Conservation (phyloP, 2,329 filamentous ascomycete species). For the Neonectria sp. region DNA sequence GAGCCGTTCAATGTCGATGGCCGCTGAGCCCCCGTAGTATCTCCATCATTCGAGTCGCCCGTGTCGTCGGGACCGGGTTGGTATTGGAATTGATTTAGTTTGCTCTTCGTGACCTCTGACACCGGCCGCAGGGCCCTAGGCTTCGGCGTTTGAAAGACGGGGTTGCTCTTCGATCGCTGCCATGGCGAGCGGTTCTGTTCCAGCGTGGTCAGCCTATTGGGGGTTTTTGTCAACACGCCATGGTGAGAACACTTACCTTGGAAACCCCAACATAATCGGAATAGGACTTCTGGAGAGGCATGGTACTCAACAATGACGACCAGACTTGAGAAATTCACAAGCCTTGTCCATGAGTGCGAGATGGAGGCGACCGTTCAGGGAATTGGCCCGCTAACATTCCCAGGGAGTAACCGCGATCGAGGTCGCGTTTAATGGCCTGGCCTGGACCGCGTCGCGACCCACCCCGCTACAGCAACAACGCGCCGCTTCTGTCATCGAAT, state of each 20-base stretch:
- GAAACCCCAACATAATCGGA: conserved; percentile 53
- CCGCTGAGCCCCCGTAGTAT: conserved; percentile 15
- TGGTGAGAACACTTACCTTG: conserved; percentile 48
- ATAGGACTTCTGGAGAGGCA: conserved; percentile 60
- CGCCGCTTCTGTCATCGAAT: conserved; percentile 25
- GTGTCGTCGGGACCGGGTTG: conserved; percentile 44
- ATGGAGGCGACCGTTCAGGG: conserved; percentile 26
- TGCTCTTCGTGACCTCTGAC: conserved; percentile 73
- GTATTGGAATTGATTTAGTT: conserved; percentile 71
- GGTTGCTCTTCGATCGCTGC: conserved; percentile 69
- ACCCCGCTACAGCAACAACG: conserved; percentile 32
- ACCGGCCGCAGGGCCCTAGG: conserved; percentile 62
- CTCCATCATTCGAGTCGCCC: conserved; percentile 36
- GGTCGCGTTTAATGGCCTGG: conserved; percentile 48
- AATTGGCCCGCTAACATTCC: conserved; percentile 31
- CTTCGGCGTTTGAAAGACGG: conserved; percentile 55
- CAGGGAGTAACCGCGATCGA: conserved; percentile 16
- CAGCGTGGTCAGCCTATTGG: conserved; percentile 21
- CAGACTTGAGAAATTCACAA: conserved; percentile 37
- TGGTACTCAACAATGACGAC: conserved; percentile 41
- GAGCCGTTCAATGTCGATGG: conserved; percentile 31
- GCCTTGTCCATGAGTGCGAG: conserved; percentile 33
- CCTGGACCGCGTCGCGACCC: conserved; percentile 43
- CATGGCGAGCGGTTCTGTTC: conserved; percentile 61
- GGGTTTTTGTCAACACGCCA: conserved; percentile 15